Conservation (phyloP, 2,329 filamentous ascomycete species). For the Tolypocladium paradoxum region DNA sequence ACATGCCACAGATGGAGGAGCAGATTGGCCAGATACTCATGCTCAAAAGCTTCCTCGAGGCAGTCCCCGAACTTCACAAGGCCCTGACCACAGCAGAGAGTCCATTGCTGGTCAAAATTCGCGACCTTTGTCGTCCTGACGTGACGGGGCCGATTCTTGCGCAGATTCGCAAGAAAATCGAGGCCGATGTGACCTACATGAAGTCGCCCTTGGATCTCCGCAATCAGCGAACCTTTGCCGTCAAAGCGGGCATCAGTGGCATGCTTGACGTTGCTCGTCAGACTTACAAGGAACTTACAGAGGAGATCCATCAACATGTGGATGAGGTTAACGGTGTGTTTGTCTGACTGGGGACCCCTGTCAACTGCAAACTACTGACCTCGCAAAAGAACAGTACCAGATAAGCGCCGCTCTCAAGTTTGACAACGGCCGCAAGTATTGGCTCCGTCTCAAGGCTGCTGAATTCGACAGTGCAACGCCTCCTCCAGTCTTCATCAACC, state of each 20-base stretch:
- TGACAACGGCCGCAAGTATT: constrained; percentile 71
- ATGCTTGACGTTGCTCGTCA: constrained; percentile 81
- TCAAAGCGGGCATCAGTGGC: constrained; percentile 75
- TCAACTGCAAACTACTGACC: no score
- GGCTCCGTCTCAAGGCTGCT: constrained; percentile 51
- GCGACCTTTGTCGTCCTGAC: constrained; percentile 55
- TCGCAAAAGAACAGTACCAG: constrained; percentile 37
- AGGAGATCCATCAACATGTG: constrained; percentile 64
- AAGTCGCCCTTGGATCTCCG: constrained; percentile 72
- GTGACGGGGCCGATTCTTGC: constrained; percentile 49
- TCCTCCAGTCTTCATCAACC: constrained; percentile 68
- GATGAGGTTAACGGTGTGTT: constrained; percentile 51
- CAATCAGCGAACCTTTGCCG: constrained; percentile 83
- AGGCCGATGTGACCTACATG: constrained; percentile 70
- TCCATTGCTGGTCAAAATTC: constrained; percentile 55
- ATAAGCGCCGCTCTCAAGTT: constrained; percentile 60
- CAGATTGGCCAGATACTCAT: constrained; percentile 79
- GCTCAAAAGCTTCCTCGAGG: constrained; percentile 69
- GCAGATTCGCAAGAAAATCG: constrained; percentile 60
- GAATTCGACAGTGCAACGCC: constrained; percentile 52
- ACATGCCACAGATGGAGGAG: constrained; percentile 62
- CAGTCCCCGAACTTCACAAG: constrained; percentile 56
- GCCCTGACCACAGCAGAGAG: constrained; percentile 55
- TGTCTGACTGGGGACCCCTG: no score
- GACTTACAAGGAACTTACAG: constrained; percentile 79